phyloP scores from a whole-genome alignment of 371 early-diverging fungal genomes.

The Rhizopus stolonifer region DNA sequence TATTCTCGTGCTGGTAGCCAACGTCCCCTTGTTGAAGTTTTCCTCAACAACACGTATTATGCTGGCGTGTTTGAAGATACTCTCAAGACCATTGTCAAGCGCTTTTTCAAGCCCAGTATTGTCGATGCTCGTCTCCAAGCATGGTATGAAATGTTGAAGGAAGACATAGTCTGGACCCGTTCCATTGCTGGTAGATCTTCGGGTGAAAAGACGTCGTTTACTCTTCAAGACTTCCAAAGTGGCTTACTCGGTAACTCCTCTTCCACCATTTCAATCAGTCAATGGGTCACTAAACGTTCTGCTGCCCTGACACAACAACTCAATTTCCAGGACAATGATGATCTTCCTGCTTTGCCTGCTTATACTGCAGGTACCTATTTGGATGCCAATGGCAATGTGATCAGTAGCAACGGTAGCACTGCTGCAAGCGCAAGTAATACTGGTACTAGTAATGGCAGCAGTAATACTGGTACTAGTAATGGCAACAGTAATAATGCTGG shows the following conservation, averaged over 20 bases:
- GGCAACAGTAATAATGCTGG: too few species aligned
- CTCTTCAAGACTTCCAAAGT: slow-evolving; percentile 40
- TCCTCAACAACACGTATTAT: slow-evolving; percentile 48
- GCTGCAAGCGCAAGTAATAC: too few species aligned
- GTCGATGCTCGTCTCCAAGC: slow-evolving; percentile 47
- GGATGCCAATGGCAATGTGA: slow-evolving; percentile 32
- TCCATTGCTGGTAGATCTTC: slow-evolving; percentile 39
- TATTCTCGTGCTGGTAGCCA: slow-evolving; percentile 35
- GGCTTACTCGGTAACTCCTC: slow-evolving; percentile 32
- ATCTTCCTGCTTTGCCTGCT: slow-evolving; percentile 37
- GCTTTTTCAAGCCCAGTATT: slow-evolving; percentile 56
- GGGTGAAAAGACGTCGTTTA: slow-evolving; percentile 39
- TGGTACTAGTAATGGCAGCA: too few species aligned
- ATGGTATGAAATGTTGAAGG: slow-evolving; percentile 48
- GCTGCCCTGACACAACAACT: slow-evolving; percentile 32
- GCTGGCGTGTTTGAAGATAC: slow-evolving; percentile 44
- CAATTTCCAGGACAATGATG: slow-evolving; percentile 36
- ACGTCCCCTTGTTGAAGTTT: slow-evolving; percentile 38
- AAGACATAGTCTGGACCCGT: slow-evolving; percentile 58
- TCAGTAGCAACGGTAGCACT: not conserved
- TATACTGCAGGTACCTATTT: slow-evolving; percentile 31
- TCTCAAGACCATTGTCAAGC: slow-evolving; percentile 51
- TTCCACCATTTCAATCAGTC: slow-evolving; percentile 25
- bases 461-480: too few species aligned
- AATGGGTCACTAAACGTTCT: slow-evolving; percentile 37